Evolutionary conservation across 1,284 basidiomycete species (phyloP).

Genomic region (Spongiforma sp.): DNA sequence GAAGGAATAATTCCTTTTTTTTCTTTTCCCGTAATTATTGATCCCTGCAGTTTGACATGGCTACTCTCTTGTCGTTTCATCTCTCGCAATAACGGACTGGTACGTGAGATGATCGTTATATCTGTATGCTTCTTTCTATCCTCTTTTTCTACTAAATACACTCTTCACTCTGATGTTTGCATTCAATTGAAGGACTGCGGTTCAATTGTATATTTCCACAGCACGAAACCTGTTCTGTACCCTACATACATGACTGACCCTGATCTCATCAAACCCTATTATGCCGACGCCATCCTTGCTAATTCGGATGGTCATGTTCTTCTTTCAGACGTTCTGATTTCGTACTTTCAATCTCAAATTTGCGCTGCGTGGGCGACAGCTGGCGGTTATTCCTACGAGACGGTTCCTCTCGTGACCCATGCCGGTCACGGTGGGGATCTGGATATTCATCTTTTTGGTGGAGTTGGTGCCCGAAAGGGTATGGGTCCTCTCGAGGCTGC

Average conservation of each 20-base stretch:
- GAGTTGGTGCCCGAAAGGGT: conserved; percentile 72
- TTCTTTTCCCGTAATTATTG: no score
- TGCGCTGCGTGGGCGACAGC: conserved; percentile 85
- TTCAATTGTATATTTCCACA: conserved; percentile 38
- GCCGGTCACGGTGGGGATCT: conserved; percentile 40
- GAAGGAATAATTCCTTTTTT: not conserved
- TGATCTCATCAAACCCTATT: conserved; percentile 72
- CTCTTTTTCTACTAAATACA: no score
- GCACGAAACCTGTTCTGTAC: conserved; percentile 83
- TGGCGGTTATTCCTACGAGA: conserved; percentile 67
- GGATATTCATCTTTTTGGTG: conserved; percentile 72
- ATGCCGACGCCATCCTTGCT: conserved; percentile 83
- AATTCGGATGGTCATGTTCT: conserved; percentile 82
- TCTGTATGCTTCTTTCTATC: no score
- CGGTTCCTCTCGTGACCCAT: conserved; percentile 50
- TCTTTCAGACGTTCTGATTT: conserved; percentile 83
- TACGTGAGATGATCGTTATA: no score
- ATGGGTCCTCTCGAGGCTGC: conserved; percentile 48
- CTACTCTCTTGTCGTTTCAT: no score
- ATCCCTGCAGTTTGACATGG: no score
- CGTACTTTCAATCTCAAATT: conserved; percentile 88
- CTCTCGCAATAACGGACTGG: no score
- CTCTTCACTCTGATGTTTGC: no score
- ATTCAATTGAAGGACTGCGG: not conserved
- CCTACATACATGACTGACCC: conserved; percentile 82